Percentiles rank a stretch among this genome's conserved stretches.
Evolutionary conservation across 768 basidiomycete species (phyloP).

Genomic region (Zangia roseola): DNA sequence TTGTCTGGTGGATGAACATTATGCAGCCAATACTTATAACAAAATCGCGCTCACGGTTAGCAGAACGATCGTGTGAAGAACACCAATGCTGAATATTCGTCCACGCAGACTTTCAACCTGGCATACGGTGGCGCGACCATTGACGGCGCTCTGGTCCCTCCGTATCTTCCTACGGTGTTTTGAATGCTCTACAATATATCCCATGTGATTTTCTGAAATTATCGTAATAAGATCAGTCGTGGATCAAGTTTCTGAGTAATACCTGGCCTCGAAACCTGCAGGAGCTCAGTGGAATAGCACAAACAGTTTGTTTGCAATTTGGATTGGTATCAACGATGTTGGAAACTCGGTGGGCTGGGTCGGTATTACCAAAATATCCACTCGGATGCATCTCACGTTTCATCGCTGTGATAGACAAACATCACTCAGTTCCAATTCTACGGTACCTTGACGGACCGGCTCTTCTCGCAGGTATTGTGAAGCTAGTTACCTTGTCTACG

Average conservation of each 20-base stretch:
- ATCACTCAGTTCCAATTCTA: constrained; percentile 24
- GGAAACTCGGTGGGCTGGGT: constrained; percentile 19
- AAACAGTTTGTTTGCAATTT: constrained; percentile 64
- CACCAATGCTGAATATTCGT: background rate
- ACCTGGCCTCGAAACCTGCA: constrained; percentile 47
- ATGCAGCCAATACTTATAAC: constrained; percentile 51
- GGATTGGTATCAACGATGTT: constrained; percentile 73
- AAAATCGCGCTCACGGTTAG: constrained; percentile 49
- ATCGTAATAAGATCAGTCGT: constrained; percentile 22
- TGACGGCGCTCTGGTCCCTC: constrained; percentile 53
- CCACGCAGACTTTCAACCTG: constrained; percentile 55
- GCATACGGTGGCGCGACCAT: constrained; percentile 70
- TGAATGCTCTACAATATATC: constrained; percentile 36
- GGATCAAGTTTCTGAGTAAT: constrained; percentile 59
- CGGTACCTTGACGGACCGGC: constrained; percentile 21
- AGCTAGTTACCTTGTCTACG: background rate
- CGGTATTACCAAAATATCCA: background rate
- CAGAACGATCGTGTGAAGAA: background rate
- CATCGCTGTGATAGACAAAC: constrained; percentile 17
- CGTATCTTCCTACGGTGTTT: constrained; percentile 50
- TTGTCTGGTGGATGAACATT: background rate
- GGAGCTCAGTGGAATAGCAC: constrained; percentile 53
- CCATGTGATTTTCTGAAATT: background rate
- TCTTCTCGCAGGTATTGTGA: constrained; percentile 28
- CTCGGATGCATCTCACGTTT: background rate